Base-by-base conservation (phyloP, 2,329 filamentous ascomycete species). In the Ceratocystis diversiconidia region DNA sequence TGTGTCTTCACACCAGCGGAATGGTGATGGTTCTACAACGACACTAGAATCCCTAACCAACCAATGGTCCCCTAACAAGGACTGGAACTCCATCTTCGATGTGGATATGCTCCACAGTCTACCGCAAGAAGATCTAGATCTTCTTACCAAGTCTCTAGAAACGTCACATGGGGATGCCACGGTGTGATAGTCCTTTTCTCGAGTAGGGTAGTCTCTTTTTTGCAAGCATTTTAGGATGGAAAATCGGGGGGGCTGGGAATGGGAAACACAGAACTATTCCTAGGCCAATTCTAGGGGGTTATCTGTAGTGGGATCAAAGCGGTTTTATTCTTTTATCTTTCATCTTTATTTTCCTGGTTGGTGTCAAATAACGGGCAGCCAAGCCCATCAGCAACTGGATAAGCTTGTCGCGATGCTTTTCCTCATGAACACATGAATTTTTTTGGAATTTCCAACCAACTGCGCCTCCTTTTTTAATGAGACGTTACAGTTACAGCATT, bases 61-160 rank as follows among this genome's bases (percentile, higher is more conserved):
- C 5, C 61, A 65, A 22, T 67, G 66, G 66, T 67, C 66, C 4
- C 63, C 63, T 15, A 44, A 46, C 22, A 65, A 63, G 28, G 66
- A 67, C n/a, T 67, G 66, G 66, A 28, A 43, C 4, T 22, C 57
- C 10, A 22, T 63, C 22, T 52, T 67, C 19, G 63, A 65, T 28
- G 52, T 63, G 41, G 62, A 63, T 7, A 44, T 65, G 57, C 19
- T 67, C 6, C 50, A 57, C 36, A 62, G 60, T 15, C 25, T 48
- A 50, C 28, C 61, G 5, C 61, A 50, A 44, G 44, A 61, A n/a
- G 59, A 52, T 43, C 19, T 55, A 5, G 50, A 64, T 22, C 50
- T 55, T 5, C n/a, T 64, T 8, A 25, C 25, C 22, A 46, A 62
- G 61, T 62, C 61, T 30, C 36, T 62, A 25, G 61, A 62, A 32